Evolutionary conservation across 2,329 filamentous ascomycete species (phyloP).

Genomic region (Exophiala xenobiotica): DNA sequence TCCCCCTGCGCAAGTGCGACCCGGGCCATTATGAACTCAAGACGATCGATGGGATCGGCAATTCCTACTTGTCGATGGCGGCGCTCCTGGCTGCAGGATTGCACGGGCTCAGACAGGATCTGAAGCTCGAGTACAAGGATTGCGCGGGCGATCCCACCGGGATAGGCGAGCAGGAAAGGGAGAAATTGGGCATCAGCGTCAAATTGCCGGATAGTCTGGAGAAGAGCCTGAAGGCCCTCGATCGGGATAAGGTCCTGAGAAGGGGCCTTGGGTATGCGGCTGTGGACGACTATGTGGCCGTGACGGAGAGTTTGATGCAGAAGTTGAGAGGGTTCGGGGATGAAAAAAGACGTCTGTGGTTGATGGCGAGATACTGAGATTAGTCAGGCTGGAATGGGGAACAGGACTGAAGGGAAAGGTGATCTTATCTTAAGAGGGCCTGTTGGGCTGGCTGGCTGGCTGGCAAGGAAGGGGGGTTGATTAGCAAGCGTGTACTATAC

Average conservation of each 20-base stretch:
- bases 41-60: slow-evolving; percentile 74
- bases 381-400: not conserved
- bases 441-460: no score
- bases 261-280: slow-evolving; percentile 33
- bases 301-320: slow-evolving; percentile 38
- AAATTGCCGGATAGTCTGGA: slow-evolving; percentile 38
- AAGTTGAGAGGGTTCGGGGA: slow-evolving; percentile 36
- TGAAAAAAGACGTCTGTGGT: slow-evolving; percentile 37
- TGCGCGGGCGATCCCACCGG: slow-evolving; percentile 37
- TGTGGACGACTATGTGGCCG: slow-evolving; percentile 33
- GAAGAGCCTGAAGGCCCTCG: slow-evolving; percentile 37
- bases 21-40: slow-evolving; percentile 75
- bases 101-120: slow-evolving; percentile 48
- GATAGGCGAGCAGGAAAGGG: slow-evolving; percentile 35
- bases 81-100: slow-evolving; percentile 62
- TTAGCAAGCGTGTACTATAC: no score
- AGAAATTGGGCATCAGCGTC: slow-evolving; percentile 38
- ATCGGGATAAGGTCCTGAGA: slow-evolving; percentile 33
- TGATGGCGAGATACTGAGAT: slow-evolving; percentile 39
- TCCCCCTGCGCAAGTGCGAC: slow-evolving; percentile 67
- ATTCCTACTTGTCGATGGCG: slow-evolving; percentile 69
- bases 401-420: no score
- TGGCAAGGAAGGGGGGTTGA: no score
- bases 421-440: no score
- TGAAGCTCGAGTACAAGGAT: slow-evolving; percentile 35